phyloP scores from a whole-genome alignment of 371 early-diverging fungal species.

The Smittium mucronatum region DNA sequence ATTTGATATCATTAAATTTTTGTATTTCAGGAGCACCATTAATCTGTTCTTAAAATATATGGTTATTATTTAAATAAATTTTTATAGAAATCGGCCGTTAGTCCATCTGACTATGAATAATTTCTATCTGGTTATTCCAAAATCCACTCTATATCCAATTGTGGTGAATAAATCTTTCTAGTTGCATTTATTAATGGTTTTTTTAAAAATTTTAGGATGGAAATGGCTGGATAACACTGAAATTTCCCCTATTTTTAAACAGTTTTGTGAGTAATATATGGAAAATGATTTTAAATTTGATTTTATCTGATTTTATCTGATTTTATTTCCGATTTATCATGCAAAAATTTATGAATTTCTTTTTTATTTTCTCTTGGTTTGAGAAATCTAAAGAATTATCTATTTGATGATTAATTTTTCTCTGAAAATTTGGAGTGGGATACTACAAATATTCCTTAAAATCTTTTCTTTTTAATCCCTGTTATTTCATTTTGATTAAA shows the following conservation, averaged over 20 bases:
- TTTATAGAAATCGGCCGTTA: conserved; percentile 11
- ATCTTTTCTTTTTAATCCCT: neutral
- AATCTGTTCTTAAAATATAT: neutral
- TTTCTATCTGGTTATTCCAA: neutral
- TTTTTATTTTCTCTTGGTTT: neutral
- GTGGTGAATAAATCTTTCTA: neutral
- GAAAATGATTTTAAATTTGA: neutral
- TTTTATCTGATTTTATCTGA: neutral
- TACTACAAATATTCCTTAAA: neutral
- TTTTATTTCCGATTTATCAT: neutral
- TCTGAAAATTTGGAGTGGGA: neutral
- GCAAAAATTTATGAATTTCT: neutral
- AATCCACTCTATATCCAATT: neutral
- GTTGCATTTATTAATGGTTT: neutral
- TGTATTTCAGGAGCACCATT: neutral
- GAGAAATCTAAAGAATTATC: conserved; percentile 1
- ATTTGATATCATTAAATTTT: neutral
- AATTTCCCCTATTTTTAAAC: neutral
- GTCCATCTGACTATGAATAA: neutral
- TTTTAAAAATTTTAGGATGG: neutral
- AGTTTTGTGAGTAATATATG: neutral
- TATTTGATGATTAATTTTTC: neutral
- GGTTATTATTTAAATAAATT: neutral
- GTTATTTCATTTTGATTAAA: neutral
- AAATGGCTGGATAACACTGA: neutral